These are phyloP conservation scores for Ulota crispa DNA, from an alignment of 225 moss, liverwort and hornwort species.

Conservation along the genomic window DNA sequence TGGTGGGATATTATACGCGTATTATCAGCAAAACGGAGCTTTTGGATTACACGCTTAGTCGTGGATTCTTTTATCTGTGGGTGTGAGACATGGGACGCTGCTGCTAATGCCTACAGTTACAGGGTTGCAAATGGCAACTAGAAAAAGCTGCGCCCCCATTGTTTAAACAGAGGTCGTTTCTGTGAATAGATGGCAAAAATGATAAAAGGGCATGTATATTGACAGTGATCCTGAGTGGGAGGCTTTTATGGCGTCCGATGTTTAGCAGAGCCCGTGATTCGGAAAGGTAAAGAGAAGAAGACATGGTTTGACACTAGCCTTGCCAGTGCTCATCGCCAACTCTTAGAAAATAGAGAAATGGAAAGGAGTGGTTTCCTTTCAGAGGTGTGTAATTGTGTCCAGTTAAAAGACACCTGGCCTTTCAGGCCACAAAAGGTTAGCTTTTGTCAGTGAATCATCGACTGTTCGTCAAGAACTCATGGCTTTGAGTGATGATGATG, in stretches of 20 bases:
- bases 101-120: slow-evolving; percentile 5
- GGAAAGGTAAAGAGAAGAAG: slow-evolving; percentile 36
- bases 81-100: slow-evolving; percentile 21
- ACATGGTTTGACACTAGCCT: slow-evolving; percentile 22
- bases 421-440: slow-evolving; percentile 33
- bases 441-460: slow-evolving; percentile 26
- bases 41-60: slow-evolving; percentile 27
- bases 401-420: slow-evolving; percentile 20
- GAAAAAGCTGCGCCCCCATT: slow-evolving; percentile 26
- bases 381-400: slow-evolving; percentile 26
- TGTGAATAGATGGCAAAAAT: slow-evolving; percentile 43
- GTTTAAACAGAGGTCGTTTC: slow-evolving; percentile 27
- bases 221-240: slow-evolving; percentile 32
- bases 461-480: slow-evolving; percentile 21
- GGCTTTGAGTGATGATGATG: slow-evolving; percentile 38
- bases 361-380: slow-evolving; percentile 9
- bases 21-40: slow-evolving; percentile 19
- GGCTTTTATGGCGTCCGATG: slow-evolving; percentile 20
- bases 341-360: neutral
- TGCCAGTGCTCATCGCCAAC: slow-evolving; percentile 29
- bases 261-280: slow-evolving; percentile 30
- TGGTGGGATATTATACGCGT: slow-evolving; percentile 14
- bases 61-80: slow-evolving; percentile 28
- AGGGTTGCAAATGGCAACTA: slow-evolving; percentile 26
- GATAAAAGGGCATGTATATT: slow-evolving; percentile 39